Percentiles rank a stretch among this genome's conserved stretches.
phyloP scores from a whole-genome alignment of 2,329 filamentous ascomycete genomes.

The Colletotrichum sojae region DNA sequence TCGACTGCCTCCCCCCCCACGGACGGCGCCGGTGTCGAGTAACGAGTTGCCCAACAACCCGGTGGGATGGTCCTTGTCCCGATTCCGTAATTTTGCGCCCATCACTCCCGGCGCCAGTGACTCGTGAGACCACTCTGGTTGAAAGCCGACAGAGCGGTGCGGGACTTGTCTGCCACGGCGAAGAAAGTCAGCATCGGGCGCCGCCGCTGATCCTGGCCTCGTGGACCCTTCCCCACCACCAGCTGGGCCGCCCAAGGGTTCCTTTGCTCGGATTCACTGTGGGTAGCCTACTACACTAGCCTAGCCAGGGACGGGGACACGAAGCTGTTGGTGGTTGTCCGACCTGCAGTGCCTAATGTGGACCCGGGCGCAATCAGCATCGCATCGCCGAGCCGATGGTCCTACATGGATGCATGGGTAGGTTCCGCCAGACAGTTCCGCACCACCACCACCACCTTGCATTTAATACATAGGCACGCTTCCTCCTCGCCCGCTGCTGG shows the following conservation, averaged over 20 bases:
- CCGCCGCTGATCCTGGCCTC: slow-evolving; percentile 26
- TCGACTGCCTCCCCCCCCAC: too few species aligned
- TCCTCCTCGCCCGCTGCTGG: background rate
- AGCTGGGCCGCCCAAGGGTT: slow-evolving; percentile 16
- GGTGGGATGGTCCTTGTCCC: background rate
- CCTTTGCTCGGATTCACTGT: slow-evolving; percentile 16
- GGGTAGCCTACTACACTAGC: background rate
- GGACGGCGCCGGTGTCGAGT: background rate
- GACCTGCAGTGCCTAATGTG: too few species aligned
- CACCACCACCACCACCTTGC: background rate
- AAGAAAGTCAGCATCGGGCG: slow-evolving; percentile 7
- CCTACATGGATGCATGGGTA: slow-evolving; percentile 6
- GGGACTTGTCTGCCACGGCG: slow-evolving; percentile 9
- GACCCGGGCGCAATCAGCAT: background rate
- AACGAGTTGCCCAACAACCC: slow-evolving; percentile 2
- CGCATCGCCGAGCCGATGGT: slow-evolving; percentile 34
- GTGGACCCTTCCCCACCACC: slow-evolving; percentile 20
- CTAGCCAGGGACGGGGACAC: background rate
- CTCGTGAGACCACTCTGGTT: slow-evolving; percentile 7
- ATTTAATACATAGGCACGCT: slow-evolving; percentile 13
- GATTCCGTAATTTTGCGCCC: slow-evolving; percentile 23
- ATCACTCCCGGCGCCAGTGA: background rate
- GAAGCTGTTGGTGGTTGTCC: slow-evolving; percentile 9
- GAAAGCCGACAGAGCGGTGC: background rate
- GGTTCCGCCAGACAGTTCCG: background rate